Evolutionary conservation across 768 basidiomycete genomes (phyloP), one percentile per base, ranked within the genome.

Genomic region (Russula foetens): DNA sequence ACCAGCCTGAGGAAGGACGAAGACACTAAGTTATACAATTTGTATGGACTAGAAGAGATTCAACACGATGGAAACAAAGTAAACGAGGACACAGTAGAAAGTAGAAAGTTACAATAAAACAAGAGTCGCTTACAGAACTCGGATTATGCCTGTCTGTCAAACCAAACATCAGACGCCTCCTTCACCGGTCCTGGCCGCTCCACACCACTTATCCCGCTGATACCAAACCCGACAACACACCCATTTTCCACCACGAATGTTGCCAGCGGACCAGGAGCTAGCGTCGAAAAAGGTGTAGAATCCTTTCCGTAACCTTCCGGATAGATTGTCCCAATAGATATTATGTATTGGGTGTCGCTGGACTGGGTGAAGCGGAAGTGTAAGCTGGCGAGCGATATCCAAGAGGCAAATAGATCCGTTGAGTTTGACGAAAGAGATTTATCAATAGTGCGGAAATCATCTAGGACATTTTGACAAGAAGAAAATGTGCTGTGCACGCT

Each of bases 221-320:
- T 3, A n/a, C 61, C 61, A 26, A 60, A 43, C 19, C 58, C 61
- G 23, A 21, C 21, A 31, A 50, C 24, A 0, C 8, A 15, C 45
- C 29, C 45, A 19, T 53, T 51, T 19, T 53, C 58, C 29, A 60
- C 45, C 5, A 44, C 39, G 23, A 63, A 63, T 5, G 47, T 38
- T 8, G 14, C 58, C 1, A 5, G 3, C 12, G 4, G 35, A 28
- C 1, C 9, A 24, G 52, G 6, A 6, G 2, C 23, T 19, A 53
- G 21, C 26, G 28, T 43, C 17, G 53, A 35, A 46, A 57, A 64
- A 3, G 54, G 29, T 4, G 60, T 64, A 2, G 54, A 8, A 24
- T 64, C 62, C n/a, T 29, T 54, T 11, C 55, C 60, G 12, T 56
- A 64, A 7, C 63, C 63, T 17, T 39, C 23, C 21, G 55, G 63